phyloP scores from a whole-genome alignment of 768 basidiomycete genomes.

The Tephrocybe sp. region DNA sequence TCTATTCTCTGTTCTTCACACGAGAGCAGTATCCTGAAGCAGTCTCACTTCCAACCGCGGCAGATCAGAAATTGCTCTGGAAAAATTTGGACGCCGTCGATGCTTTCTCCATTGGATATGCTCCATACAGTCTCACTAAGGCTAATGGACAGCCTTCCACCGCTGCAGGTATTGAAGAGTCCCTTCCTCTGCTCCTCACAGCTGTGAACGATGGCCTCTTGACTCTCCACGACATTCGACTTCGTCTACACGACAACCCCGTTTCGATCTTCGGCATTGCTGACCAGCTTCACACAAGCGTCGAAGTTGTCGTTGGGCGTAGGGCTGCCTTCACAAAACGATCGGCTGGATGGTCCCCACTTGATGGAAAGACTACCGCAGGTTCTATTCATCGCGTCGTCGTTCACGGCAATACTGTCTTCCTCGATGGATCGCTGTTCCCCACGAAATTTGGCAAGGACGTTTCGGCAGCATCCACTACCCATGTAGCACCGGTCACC shows the following conservation, averaged over 20 bases:
- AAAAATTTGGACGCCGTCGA: constrained; percentile 80
- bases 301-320: constrained; percentile 90
- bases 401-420: constrained; percentile 83
- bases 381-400: constrained; percentile 90
- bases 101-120: constrained; percentile 84
- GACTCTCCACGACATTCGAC: constrained; percentile 76
- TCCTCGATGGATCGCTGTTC: constrained; percentile 79
- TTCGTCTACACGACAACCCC: constrained; percentile 90
- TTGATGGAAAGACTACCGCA: constrained; percentile 56
- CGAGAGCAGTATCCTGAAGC: constrained; percentile 68
- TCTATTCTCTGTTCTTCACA: constrained; percentile 89
- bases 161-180: constrained; percentile 82
- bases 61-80: constrained; percentile 86
- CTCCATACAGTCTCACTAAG: constrained; percentile 72
- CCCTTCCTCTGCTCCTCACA: constrained; percentile 81
- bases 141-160: constrained; percentile 65
- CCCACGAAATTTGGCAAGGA: constrained; percentile 63
- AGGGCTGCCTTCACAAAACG: constrained; percentile 52
- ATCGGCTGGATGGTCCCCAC: constrained; percentile 75
- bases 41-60: constrained; percentile 61
- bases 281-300: constrained; percentile 81
- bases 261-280: constrained; percentile 87
- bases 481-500: constrained; percentile 29
- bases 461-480: constrained; percentile 59
- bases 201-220: constrained; percentile 80